phyloP scores from a whole-genome alignment of 1,284 basidiomycete species.

The Gymnopus androsaceus region DNA sequence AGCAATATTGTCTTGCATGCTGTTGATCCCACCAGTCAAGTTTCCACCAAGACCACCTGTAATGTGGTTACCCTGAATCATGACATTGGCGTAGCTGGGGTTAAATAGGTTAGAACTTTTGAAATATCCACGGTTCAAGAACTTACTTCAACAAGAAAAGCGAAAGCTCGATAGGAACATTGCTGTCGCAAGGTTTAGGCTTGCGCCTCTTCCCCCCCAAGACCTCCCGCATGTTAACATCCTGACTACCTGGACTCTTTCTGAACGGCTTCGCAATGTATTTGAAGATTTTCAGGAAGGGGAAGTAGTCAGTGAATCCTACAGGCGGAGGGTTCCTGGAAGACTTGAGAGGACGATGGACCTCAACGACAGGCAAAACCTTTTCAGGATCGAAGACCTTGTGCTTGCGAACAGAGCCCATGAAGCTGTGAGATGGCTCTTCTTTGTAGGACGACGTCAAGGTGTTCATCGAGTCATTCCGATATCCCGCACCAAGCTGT shows the following conservation, averaged over 20 bases:
- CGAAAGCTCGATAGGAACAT: constrained; percentile 65
- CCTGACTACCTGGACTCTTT: constrained; percentile 26
- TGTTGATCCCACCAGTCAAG: constrained; percentile 45
- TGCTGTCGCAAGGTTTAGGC: constrained; percentile 53
- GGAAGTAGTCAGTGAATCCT: constrained; percentile 56
- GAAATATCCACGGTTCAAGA: not conserved
- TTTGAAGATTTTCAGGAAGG: constrained; percentile 56
- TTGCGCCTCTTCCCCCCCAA: constrained; percentile 44
- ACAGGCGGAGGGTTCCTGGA: constrained; percentile 54
- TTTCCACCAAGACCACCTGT: constrained; percentile 55
- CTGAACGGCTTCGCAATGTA: constrained; percentile 41
- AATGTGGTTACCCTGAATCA: constrained; percentile 45
- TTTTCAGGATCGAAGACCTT: constrained; percentile 57
- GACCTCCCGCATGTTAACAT: constrained; percentile 27
- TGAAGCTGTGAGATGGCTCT: not conserved
- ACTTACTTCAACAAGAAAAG: constrained; percentile 53
- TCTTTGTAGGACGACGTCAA: not conserved
- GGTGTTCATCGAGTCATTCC: constrained; percentile 1
- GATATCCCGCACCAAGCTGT: not conserved
- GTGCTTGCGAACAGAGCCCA: constrained; percentile 7
- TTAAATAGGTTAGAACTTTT: not conserved
- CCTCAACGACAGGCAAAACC: constrained; percentile 50
- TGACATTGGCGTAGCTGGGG: constrained; percentile 53
- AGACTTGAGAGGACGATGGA: constrained; percentile 52
- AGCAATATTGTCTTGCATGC: constrained; percentile 58